phyloP scores from a whole-genome alignment of 345 rosid species.

The Sisymbrium irio region DNA sequence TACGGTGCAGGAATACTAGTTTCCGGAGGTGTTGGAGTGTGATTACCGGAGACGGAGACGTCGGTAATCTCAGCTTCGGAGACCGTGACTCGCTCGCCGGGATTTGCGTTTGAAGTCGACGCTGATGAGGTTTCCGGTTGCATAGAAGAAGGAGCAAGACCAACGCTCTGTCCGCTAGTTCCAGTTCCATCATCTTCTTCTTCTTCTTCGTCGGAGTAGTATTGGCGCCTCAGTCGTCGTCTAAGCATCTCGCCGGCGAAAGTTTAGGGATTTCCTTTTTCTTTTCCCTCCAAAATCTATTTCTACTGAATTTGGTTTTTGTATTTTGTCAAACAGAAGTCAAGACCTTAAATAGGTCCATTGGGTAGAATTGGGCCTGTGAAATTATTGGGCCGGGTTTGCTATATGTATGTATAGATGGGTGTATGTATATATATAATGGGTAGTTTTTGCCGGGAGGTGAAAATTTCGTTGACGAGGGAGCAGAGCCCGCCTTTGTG shows the following conservation, averaged over 20 bases:
- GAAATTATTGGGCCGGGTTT: background rate
- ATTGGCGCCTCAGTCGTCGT: conserved; percentile 51
- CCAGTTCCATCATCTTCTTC: conserved; percentile 30
- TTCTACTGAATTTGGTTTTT: background rate
- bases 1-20: conserved; percentile 23
- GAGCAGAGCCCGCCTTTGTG: conserved; percentile 33
- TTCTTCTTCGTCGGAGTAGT: conserved; percentile 56
- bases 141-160: conserved; percentile 10
- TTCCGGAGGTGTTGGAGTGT: conserved; percentile 34
- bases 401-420: background rate
- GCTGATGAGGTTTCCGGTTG: conserved; percentile 23
- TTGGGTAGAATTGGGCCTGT: background rate
- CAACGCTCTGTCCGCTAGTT: conserved; percentile 1
- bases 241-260: conserved; percentile 47
- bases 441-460: conserved; percentile 35
- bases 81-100: conserved; percentile 31
- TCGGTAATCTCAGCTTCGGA: conserved; percentile 64
- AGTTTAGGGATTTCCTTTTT: background rate
- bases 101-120: conserved; percentile 26
- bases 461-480: conserved; percentile 1
- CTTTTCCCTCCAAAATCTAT: conserved; percentile 37
- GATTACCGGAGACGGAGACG: conserved; percentile 45
- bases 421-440: conserved; percentile 12
- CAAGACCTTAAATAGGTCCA: background rate
- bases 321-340: too few relatives aligned